Conservation (phyloP, 192 early-diverging fungal species). For the Backusella parvicylindrica region DNA sequence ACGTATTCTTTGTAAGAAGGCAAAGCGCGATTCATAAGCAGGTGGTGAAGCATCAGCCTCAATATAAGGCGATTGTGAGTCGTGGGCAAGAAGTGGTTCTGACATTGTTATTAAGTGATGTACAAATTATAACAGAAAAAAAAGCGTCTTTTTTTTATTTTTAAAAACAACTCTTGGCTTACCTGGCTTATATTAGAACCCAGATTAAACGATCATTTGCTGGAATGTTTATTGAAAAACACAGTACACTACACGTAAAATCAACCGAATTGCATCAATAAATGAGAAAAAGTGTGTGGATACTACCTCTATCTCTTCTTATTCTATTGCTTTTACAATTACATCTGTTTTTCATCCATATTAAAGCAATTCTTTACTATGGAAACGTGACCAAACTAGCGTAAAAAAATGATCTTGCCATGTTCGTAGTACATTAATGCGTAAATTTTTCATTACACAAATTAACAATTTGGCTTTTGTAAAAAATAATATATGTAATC, state of each 20-base stretch:
- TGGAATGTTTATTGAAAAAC: background rate
- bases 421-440: background rate
- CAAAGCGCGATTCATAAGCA: slow-evolving; percentile 34
- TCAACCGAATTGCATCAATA: background rate
- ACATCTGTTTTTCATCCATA: background rate
- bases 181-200: background rate
- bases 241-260: background rate
- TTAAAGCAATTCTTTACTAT: background rate
- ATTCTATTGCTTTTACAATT: no score
- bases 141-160: background rate
- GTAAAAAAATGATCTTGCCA: background rate
- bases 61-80: slow-evolving; percentile 9
- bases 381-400: background rate
- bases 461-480: background rate
- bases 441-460: background rate
- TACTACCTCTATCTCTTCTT: background rate
- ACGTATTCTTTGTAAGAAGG: slow-evolving; percentile 40
- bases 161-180: background rate
- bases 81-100: slow-evolving; percentile 12
- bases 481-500: background rate
- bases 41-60: slow-evolving; percentile 13
- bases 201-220: background rate
- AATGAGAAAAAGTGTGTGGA: background rate
- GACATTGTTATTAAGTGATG: slow-evolving; percentile 3
- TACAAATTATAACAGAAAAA: background rate